Evolutionary conservation across 352 stramenopile species (phyloP).

Genomic region (Globisporangium acanthophoron): DNA sequence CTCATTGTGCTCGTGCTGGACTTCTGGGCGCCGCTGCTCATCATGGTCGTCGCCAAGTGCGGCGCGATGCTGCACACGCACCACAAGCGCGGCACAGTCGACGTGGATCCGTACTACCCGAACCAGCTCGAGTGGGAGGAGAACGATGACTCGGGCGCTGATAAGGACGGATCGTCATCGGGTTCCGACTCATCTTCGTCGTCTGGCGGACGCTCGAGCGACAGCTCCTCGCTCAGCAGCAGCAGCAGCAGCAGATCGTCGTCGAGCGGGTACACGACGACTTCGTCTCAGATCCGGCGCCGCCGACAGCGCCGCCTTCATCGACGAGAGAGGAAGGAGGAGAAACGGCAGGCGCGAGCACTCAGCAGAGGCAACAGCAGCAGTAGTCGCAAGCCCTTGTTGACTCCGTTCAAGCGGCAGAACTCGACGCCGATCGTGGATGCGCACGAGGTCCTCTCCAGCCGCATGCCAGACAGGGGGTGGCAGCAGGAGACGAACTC

Average conservation of each 20-base stretch:
- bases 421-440: slow-evolving; percentile 14
- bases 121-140: slow-evolving; percentile 71
- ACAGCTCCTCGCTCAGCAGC: slow-evolving; percentile 6
- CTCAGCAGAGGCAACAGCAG: background rate
- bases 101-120: slow-evolving; percentile 59
- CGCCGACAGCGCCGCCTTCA: background rate
- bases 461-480: background rate
- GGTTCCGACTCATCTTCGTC: slow-evolving; percentile 8
- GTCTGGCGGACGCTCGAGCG: slow-evolving; percentile 5
- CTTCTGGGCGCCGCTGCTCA: slow-evolving; percentile 57
- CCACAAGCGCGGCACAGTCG: slow-evolving; percentile 44
- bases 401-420: slow-evolving; percentile 1
- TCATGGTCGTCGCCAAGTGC: slow-evolving; percentile 62
- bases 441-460: slow-evolving; percentile 17
- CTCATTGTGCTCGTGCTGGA: slow-evolving; percentile 51
- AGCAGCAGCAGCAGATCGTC: slow-evolving; percentile 11
- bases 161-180: slow-evolving; percentile 5
- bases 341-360: background rate
- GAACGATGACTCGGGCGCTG: slow-evolving; percentile 20
- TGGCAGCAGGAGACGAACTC: background rate
- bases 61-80: slow-evolving; percentile 41
- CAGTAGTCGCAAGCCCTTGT: slow-evolving; percentile 6
- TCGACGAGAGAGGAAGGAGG: slow-evolving; percentile 1
- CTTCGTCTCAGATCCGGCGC: slow-evolving; percentile 8
- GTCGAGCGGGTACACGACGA: slow-evolving; percentile 13